A percentile compares a stretch with the other conserved stretches of the same genome.
These are phyloP conservation scores for Fraxinus pennsylvanica DNA, from an alignment of 257 asterid genomes.

Conservation along the genomic window DNA sequence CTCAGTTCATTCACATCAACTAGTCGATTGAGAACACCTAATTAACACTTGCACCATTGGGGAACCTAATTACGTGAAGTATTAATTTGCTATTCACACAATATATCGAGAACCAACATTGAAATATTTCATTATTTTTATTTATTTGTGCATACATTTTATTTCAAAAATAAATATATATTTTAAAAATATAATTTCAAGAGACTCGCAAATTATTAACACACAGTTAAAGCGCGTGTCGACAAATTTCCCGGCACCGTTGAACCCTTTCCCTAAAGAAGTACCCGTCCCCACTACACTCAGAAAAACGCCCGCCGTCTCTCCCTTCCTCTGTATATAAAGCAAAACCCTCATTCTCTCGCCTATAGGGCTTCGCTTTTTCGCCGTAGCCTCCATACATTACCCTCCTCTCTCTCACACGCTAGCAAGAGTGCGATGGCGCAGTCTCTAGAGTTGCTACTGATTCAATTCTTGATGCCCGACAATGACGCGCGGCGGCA, in stretches of 20 bases:
- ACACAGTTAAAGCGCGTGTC: constrained; percentile 23
- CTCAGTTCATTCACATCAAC: too few relatives aligned
- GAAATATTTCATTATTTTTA: too few relatives aligned
- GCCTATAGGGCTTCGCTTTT: constrained; percentile 40
- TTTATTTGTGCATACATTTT: too few relatives aligned
- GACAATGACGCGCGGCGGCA: constrained; percentile 97
- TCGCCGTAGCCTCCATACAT: constrained; percentile 31
- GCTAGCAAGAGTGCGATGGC: constrained; percentile 55
- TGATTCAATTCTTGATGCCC: constrained; percentile 94
- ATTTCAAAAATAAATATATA: too few relatives aligned
- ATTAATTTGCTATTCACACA: too few relatives aligned
- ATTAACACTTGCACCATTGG: too few relatives aligned
- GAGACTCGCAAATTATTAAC: too few relatives aligned
- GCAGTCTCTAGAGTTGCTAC: constrained; percentile 85
- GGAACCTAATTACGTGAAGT: too few relatives aligned
- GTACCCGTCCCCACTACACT: constrained; percentile 28
- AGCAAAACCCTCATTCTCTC: constrained; percentile 32
- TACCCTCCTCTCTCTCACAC: constrained; percentile 26
- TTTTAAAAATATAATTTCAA: too few relatives aligned
- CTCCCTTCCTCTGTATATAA: constrained; percentile 30
- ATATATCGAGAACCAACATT: too few relatives aligned
- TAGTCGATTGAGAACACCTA: too few relatives aligned
- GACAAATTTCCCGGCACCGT: constrained; percentile 30
- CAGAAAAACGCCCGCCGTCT: constrained; percentile 35
- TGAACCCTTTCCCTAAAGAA: constrained; percentile 15